Evolutionary conservation across 169 alveolate species (phyloP).

Genomic region (Plasmodium inui): DNA sequence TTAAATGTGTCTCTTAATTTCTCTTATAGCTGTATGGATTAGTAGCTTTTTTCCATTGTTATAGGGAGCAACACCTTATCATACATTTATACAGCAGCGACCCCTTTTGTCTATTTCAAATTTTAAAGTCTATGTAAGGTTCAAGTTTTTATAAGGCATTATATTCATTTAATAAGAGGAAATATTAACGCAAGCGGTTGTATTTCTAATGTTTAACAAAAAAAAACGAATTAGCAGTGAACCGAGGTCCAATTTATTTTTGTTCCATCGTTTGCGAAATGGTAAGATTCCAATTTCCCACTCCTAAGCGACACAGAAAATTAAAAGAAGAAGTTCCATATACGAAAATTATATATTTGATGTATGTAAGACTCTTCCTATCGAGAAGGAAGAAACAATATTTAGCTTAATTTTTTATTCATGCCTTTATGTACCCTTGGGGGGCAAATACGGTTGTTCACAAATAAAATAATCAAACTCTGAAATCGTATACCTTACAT

Average conservation of each 20-base stretch:
- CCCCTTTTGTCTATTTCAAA: not conserved
- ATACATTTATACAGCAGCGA: not conserved
- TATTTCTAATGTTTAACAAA: not conserved
- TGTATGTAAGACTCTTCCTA: not conserved
- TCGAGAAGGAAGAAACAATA: not conserved
- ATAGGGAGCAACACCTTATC: not conserved
- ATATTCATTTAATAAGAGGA: not conserved
- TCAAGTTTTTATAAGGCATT: not conserved
- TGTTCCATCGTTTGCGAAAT: not conserved
- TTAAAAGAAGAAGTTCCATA: not conserved
- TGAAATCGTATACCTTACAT: not conserved
- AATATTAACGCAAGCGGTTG: not conserved
- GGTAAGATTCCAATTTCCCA: not conserved
- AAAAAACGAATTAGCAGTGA: not conserved
- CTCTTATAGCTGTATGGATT: not conserved
- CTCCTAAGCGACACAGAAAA: not conserved
- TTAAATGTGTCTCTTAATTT: not conserved
- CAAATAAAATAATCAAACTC: not conserved
- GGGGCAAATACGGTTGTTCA: not conserved
- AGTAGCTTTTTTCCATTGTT: not conserved
- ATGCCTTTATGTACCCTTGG: not conserved
- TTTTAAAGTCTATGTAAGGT: not conserved
- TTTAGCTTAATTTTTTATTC: not conserved
- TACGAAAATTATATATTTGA: not conserved
- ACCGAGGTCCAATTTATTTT: not conserved